phyloP scores from a whole-genome alignment of 225 moss, liverwort and hornwort genomes.

The Climacium dendroides region DNA sequence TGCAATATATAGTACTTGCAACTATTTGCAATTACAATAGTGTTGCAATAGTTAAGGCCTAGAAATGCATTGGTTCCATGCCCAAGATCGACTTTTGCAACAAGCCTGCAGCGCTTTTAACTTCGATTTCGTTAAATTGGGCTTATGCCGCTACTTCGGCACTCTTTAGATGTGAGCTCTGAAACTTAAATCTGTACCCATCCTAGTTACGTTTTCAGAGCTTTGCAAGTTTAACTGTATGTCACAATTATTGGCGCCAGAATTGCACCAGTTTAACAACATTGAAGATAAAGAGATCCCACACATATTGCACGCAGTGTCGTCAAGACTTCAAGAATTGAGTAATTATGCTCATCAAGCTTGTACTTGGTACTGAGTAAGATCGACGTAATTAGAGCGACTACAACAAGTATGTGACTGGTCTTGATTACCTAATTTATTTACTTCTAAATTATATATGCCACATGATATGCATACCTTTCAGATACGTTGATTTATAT shows the following conservation, averaged over 20 bases:
- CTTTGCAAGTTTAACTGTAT: not conserved
- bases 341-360: not conserved
- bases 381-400: not conserved
- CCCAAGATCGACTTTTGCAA: no score
- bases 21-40: no score
- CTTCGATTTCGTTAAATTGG: not conserved
- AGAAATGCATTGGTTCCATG: no score
- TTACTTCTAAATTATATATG: not conserved
- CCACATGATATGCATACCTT: no score
- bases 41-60: no score
- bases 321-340: not conserved
- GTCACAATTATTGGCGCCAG: not conserved
- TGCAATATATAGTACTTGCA: not conserved
- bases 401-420: not conserved
- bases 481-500: not conserved
- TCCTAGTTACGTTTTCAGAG: not conserved
- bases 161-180: not conserved
- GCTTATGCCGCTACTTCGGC: not conserved
- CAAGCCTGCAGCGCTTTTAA: no score
- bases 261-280: not conserved
- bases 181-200: not conserved
- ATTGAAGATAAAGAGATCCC: no score
- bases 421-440: not conserved
- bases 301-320: not conserved
- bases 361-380: not conserved